Conservation (phyloP, 345 rosid genomes). For the Hirschfeldia incana region DNA sequence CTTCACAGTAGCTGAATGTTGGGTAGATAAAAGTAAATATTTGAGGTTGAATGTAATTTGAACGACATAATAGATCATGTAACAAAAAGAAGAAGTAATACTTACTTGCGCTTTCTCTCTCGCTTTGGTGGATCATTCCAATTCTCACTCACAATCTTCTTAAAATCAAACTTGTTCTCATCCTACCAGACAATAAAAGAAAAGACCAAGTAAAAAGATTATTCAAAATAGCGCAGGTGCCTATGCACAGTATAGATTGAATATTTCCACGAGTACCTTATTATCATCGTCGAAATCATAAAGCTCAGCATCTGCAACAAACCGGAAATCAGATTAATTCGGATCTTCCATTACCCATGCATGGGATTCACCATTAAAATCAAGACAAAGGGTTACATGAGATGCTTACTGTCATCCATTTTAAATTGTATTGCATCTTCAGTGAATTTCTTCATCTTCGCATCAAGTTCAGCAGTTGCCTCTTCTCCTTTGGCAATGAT, state of each 20-base stretch:
- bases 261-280: conserved; percentile 40
- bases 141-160: conserved; percentile 90
- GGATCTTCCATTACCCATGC: neutral
- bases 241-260: neutral
- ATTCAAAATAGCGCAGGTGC: neutral
- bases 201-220: neutral
- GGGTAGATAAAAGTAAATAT: conserved; percentile 32
- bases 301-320: conserved; percentile 76
- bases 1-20: conserved; percentile 90
- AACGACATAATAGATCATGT: conserved; percentile 11
- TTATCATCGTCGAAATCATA: conserved; percentile 93
- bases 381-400: neutral
- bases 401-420: conserved; percentile 86
- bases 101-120: conserved; percentile 98
- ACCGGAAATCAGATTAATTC: conserved; percentile 1
- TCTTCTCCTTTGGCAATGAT: conserved; percentile 99
- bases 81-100: conserved; percentile 13
- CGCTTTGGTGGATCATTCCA: conserved; percentile 98
- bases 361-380: neutral
- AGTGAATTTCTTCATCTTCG: conserved; percentile 97
- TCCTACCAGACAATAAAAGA: conserved; percentile 46
- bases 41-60: conserved; percentile 13
- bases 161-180: conserved; percentile 86
- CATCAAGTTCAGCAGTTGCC: conserved; percentile 96
- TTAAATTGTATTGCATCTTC: conserved; percentile 98